Percentiles rank a stretch among this genome's conserved stretches.
Evolutionary conservation across 2,329 filamentous ascomycete species (phyloP).

Genomic region (Cladosporium oxysporum): DNA sequence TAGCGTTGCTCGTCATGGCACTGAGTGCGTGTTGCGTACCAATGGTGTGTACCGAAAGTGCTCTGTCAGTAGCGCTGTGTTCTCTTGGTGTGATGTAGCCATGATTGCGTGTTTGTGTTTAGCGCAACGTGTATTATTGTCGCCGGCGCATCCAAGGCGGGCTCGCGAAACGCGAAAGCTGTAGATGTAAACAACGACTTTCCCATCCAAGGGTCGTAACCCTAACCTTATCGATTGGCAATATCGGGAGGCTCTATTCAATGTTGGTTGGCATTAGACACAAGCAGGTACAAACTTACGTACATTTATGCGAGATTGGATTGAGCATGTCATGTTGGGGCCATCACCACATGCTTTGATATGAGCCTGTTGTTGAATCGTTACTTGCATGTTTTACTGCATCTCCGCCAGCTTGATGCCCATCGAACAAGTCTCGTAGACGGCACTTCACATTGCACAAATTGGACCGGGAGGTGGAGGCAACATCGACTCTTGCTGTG

Average conservation of each 20-base stretch:
- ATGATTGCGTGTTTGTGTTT: conserved; percentile 33
- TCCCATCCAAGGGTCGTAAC: neutral
- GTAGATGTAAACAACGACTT: conserved; percentile 12
- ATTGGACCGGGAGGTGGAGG: conserved; percentile 60
- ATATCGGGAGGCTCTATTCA: neutral
- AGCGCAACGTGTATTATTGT: neutral
- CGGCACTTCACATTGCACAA: neutral
- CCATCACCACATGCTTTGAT: neutral
- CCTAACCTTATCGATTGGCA: neutral
- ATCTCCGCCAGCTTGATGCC: neutral
- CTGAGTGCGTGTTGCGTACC: conserved; percentile 54
- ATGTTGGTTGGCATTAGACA: neutral
- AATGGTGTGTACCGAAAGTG: conserved; percentile 94
- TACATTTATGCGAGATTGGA: neutral
- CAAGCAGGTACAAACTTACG: neutral
- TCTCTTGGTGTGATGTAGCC: conserved; percentile 48
- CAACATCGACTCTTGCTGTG: conserved; percentile 56
- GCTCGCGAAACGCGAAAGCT: conserved; percentile 1
- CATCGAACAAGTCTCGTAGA: neutral
- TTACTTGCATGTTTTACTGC: neutral
- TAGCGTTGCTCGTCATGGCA: conserved; percentile 17
- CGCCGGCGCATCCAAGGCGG: conserved; percentile 16
- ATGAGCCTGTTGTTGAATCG: neutral
- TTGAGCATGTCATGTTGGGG: neutral
- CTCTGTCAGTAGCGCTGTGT: conserved; percentile 76